Evolutionary conservation across 345 rosid genomes (phyloP).

Genomic region (Lumnitzera racemosa): DNA sequence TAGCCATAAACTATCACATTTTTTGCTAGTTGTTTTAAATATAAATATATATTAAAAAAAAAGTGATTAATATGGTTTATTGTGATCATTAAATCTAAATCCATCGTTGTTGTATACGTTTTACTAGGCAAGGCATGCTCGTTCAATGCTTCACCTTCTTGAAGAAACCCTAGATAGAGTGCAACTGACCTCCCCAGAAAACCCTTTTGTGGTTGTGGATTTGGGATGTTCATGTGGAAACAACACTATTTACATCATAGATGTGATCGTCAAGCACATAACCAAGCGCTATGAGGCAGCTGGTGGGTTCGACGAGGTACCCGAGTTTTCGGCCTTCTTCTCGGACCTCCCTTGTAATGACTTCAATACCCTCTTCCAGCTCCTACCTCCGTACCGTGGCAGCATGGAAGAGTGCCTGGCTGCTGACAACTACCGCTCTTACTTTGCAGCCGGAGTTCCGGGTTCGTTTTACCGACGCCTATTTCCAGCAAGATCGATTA

Average conservation of each 20-base stretch:
- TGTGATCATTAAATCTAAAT: no score
- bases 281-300: constrained; percentile 50
- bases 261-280: constrained; percentile 77
- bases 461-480: constrained; percentile 87
- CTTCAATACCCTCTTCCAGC: constrained; percentile 92
- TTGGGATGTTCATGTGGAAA: constrained; percentile 84
- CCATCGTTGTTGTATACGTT: neutral
- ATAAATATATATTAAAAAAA: no score
- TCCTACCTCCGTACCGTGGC: constrained; percentile 58
- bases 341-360: constrained; percentile 93
- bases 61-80: no score
- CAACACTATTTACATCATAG: constrained; percentile 61
- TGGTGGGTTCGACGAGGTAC: constrained; percentile 43
- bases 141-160: constrained; percentile 80
- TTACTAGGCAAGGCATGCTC: constrained; percentile 79
- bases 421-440: constrained; percentile 61
- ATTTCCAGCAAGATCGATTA: constrained; percentile 68
- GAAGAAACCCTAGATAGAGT: constrained; percentile 78
- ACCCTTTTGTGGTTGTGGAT: constrained; percentile 76
- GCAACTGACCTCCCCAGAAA: constrained; percentile 36
- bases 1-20: no score
- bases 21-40: no score
- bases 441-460: constrained; percentile 79
- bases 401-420: constrained; percentile 89
- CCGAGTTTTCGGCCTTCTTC: constrained; percentile 84